Evolutionary conservation across 2,329 filamentous ascomycete genomes (phyloP), one percentile per base, ranked within the genome.

Genomic region (Teratosphaeria destructans): DNA sequence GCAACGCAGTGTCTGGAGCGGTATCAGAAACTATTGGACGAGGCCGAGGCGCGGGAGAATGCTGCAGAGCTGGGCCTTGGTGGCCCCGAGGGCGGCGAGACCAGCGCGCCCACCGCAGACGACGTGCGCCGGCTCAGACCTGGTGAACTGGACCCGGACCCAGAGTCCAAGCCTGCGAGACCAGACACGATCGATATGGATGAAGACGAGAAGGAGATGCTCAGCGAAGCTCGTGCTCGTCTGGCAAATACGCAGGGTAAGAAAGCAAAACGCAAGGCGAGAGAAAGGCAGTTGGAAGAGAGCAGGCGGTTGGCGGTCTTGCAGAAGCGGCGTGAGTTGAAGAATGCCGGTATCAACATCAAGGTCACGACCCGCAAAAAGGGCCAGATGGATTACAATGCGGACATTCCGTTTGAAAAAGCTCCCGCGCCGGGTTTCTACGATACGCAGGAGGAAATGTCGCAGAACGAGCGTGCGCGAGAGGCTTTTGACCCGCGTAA

Each of bases 341-440:
- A 99, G 78, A 95, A 92, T 72, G 91, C 94, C 1, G 94, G 94
- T 55, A 97, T 99, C 76, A 99, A 99, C 74, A 91, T 97, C 78
- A 99, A 97, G 76, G 86, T 97, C 60, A 85, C 86, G 2, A 94
- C 88, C 14, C 85, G 88, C 62, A 97, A 97, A 79, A 86, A 90
- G 79, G 94, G 94, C 0, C 88, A 97, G 78, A 99, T 99, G 90
- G 94, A 99, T 75, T 99, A 99, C 79, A 99, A 99, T 75, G 94
- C 94, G 68, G 94, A 99, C 68, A 95, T 99, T 65, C 94, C 94
- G 0, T 97, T 99, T 65, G 94, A 99, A 74, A 96, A 94, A 75
- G 89, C 89, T 64, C 87, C 94, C 0, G 87, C 88, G 0, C 79
- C 86, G 26, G 94, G 94, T 12, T 99, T 99, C 73, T 96, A 93